These are phyloP conservation scores for Barnettozyma pratensis DNA, from an alignment of 805 yeast genomes.

Conservation along the genomic window DNA sequence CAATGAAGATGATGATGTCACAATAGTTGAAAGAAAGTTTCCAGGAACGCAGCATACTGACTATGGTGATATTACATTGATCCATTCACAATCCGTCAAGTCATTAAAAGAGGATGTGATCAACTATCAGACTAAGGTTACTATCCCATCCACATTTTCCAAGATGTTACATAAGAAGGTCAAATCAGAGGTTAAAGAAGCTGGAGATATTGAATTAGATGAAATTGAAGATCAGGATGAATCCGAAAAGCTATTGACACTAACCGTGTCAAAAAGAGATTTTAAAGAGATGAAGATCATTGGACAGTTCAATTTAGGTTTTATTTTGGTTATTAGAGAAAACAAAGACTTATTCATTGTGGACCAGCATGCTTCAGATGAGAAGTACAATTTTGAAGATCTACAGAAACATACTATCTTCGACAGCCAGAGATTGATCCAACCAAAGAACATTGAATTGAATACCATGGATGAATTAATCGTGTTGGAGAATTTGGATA, in stretches of 20 bases:
- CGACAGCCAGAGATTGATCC: conserved; percentile 65
- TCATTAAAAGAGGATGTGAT: conserved; percentile 1
- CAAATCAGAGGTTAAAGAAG: not conserved
- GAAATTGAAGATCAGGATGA: conserved; percentile 41
- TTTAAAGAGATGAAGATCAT: conserved; percentile 71
- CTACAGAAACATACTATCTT: conserved; percentile 52
- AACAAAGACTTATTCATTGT: conserved; percentile 70
- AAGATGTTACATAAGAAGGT: not conserved
- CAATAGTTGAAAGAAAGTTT: not conserved
- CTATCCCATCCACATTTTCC: conserved; percentile 4
- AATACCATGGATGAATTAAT: conserved; percentile 74
- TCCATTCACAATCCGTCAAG: not conserved
- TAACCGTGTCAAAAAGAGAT: conserved; percentile 65
- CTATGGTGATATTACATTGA: conserved; percentile 1
- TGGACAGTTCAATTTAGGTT: conserved; percentile 96
- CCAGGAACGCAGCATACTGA: conserved; percentile 3
- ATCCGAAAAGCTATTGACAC: conserved; percentile 54
- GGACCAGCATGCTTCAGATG: conserved; percentile 98
- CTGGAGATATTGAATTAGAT: conserved; percentile 21
- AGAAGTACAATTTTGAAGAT: conserved; percentile 83
- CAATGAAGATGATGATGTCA: not conserved
- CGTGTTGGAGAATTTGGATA: conserved; percentile 51
- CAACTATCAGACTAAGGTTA: conserved; percentile 9
- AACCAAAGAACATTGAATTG: conserved; percentile 52
- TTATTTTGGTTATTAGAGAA: conserved; percentile 64